These are phyloP conservation scores for Exophiala sp. DNA, from an alignment of 2,329 filamentous ascomycete species.

Conservation along the genomic window DNA sequence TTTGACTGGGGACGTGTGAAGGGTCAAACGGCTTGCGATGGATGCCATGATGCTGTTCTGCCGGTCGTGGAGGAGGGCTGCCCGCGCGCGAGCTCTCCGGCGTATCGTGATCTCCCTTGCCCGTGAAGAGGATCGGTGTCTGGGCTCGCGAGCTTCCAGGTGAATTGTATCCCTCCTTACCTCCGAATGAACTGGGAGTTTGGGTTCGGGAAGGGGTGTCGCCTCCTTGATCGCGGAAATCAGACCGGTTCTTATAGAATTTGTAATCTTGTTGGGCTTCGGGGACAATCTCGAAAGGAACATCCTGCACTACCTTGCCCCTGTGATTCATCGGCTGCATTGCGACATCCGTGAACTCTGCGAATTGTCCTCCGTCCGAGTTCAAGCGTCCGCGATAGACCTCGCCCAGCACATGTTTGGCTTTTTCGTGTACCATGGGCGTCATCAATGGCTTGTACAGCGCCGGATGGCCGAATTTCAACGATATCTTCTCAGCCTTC, in stretches of 20 bases:
- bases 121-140: conserved; percentile 21
- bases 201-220: conserved; percentile 39
- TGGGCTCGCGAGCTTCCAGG: not conserved
- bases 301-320: conserved; percentile 38
- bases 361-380: conserved; percentile 52
- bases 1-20: conserved; percentile 15
- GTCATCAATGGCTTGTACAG: conserved; percentile 85
- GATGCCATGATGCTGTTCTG: conserved; percentile 28
- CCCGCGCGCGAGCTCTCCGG: conserved; percentile 33
- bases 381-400: conserved; percentile 80
- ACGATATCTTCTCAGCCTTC: conserved; percentile 50
- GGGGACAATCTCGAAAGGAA: conserved; percentile 83
- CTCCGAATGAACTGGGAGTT: conserved; percentile 16
- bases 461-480: conserved; percentile 82
- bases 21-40: conserved; percentile 18
- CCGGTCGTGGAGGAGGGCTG: conserved; percentile 34
- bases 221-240: conserved; percentile 83
- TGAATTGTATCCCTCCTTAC: conserved; percentile 30
- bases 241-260: conserved; percentile 82
- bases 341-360: conserved; percentile 64
- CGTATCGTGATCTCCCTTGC: conserved; percentile 43
- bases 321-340: conserved; percentile 56
- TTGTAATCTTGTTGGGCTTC: conserved; percentile 83
- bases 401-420: conserved; percentile 76
- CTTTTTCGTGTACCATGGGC: conserved; percentile 90